Evolutionary conservation across 2,329 filamentous ascomycete species (phyloP), one percentile per base, ranked within the genome.

Genomic region (Fusarium sp.): DNA sequence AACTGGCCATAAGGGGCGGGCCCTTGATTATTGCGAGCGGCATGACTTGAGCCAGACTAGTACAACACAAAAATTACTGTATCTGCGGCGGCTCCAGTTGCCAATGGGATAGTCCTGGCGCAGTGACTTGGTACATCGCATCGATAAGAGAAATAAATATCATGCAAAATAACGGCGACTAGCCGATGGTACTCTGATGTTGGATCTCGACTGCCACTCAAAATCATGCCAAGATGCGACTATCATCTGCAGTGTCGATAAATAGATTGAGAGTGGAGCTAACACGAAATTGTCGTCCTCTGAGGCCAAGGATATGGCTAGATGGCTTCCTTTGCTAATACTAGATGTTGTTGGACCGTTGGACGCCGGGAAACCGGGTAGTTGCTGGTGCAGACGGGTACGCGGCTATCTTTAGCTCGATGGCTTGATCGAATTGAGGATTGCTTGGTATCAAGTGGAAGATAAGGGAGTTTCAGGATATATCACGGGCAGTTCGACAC

Each of bases 21-120:
- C 38, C 52, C 39, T 38, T 62, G 45, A 42, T 72, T 61, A 71
- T 73, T 73, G 56, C 14, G 67, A 72, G 67, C 70, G 70, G 41
- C 70, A 61, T 31, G 41, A 46, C 51, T 52, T 45, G 54, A 49
- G 37, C 60, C n/a, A 55, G 44, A 33, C 33, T 44, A 29, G 45
- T 29, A 39, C 42, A 41, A 21, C 42, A 44, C 18, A 38, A 38
- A 19, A 21, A 38, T 11, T 21, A 21, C 21, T 39, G 48, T 57
- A 56, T 45, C 33, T 63, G 37, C 45, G 57, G 45, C 58, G 42
- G 56, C 38, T 64, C 45, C 60, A 49, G 35, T 48, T 68, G 44
- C 33, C 44, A 39, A 63, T 69, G 25, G 33, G 27, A 69, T 59
- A 51, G 33, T 57, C 44, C 33, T 37, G 31, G 54, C 10, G 49